A percentile compares a stretch with the other conserved stretches of the same genome.
phyloP scores from a whole-genome alignment of 768 basidiomycete species.

The Lenzites betulinus region DNA sequence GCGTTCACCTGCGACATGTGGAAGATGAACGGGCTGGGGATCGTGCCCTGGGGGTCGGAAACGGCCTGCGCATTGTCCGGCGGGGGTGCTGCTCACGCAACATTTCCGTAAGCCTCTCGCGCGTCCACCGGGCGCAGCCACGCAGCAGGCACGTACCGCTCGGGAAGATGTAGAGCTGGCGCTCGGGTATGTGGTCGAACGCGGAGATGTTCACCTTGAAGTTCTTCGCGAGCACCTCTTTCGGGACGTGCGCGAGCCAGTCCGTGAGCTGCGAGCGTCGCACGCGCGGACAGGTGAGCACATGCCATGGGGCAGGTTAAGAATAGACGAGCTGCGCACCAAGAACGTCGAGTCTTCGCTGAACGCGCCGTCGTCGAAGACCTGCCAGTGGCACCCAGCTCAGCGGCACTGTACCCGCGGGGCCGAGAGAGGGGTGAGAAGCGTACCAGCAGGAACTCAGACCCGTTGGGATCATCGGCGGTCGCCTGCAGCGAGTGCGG shows the following conservation, averaged over 20 bases:
- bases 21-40: constrained; percentile 55
- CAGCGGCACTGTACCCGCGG: constrained; percentile 3
- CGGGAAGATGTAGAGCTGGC: constrained; percentile 59
- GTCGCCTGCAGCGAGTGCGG: constrained; percentile 61
- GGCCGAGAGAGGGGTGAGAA: background rate
- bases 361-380: constrained; percentile 54
- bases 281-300: constrained; percentile 25
- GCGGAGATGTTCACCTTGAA: constrained; percentile 50
- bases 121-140: background rate
- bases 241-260: constrained; percentile 66
- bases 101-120: background rate
- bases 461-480: constrained; percentile 40
- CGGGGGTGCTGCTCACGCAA: constrained; percentile 21
- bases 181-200: constrained; percentile 56
- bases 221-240: constrained; percentile 63
- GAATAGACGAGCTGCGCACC: constrained; percentile 20
- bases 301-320: constrained; percentile 48
- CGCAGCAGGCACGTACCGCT: constrained; percentile 28
- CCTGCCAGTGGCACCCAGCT: constrained; percentile 13
- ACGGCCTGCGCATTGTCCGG: constrained; percentile 34
- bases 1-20: constrained; percentile 49
- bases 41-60: constrained; percentile 51
- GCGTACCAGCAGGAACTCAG: constrained; percentile 54
- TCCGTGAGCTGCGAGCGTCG: constrained; percentile 45
- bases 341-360: constrained; percentile 55